Percentiles rank a stretch among this genome's conserved stretches.
Conservation (phyloP, 2,329 filamentous ascomycete species). For the Talaromyces sp. region DNA sequence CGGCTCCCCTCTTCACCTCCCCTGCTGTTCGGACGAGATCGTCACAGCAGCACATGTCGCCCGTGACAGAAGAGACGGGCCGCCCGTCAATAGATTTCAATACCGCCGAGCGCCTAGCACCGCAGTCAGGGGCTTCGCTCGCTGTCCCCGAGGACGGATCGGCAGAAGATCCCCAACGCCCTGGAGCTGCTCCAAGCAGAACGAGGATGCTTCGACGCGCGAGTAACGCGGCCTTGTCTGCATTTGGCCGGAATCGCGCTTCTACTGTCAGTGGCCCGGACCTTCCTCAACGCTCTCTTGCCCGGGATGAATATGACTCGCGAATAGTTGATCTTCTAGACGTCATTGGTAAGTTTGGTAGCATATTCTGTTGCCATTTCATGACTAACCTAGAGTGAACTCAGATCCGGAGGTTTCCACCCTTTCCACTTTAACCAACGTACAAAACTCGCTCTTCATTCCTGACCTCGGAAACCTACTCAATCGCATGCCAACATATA, state of each 20-base stretch:
- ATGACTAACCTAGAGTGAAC: constrained; percentile 3
- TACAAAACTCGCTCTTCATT: constrained; percentile 84
- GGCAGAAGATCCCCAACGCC: background rate
- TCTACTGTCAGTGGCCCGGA: constrained; percentile 22
- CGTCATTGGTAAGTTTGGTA: constrained; percentile 53
- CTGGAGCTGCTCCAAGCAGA: background rate
- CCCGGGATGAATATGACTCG: constrained; percentile 50
- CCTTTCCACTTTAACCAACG: constrained; percentile 77
- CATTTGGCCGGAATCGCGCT: constrained; percentile 28
- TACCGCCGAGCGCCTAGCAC: constrained; percentile 12
- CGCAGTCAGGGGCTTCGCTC: background rate
- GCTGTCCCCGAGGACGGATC: background rate
- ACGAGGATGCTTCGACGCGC: constrained; percentile 24
- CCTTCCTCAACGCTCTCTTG: constrained; percentile 12
- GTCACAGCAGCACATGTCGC: constrained; percentile 20
- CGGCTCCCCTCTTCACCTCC: constrained; percentile 17
- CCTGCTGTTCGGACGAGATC: constrained; percentile 17
- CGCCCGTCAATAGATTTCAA: constrained; percentile 9
- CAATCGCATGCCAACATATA: constrained; percentile 75
- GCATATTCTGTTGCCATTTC: background rate
- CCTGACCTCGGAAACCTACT: constrained; percentile 71
- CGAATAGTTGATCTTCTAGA: constrained; percentile 64
- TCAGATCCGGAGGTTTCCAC: constrained; percentile 78
- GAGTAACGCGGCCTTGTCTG: constrained; percentile 25
- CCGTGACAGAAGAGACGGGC: constrained; percentile 29